Evolutionary conservation across 2,329 filamentous ascomycete genomes (phyloP), one percentile per base, ranked within the genome.

Genomic region (Thelonectria rubi): DNA sequence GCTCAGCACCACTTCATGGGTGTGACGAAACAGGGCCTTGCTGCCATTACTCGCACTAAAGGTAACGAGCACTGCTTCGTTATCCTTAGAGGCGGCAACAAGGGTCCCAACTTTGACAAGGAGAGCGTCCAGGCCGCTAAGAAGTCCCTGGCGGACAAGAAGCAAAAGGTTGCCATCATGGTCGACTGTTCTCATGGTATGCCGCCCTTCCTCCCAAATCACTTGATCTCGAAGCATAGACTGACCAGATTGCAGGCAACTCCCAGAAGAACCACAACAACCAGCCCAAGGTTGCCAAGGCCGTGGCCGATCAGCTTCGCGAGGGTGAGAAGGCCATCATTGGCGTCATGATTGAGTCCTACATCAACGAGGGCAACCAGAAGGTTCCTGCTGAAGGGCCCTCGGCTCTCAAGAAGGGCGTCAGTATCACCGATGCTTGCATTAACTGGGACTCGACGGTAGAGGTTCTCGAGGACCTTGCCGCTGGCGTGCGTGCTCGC

Each of bases 41-140:
- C 94, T 47, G 94, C 95, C 64, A 98, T 99, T 72, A 97, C 94
- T 51, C 89, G 92, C 78, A 99, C 95, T 15, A 87, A 86, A 59
- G 95, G 95, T 57, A 99, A 99, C 78, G 91, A 97, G 80, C 93
- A 99, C 80, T 96, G 95, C 74, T 99, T 99, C 75, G 92, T 98
- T 53, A 97, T 99, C 74, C 84, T 99, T 63, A 88, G 95, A 64
- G 95, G 95, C 67, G 95, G 95, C 65, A 94, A 88, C 73, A 92
- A 88, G 78, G 95, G 95, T 12, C 93, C 95, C 69, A 99, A 99
- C 84, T 99, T 89, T 78, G 94, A 97, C 82, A 88, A 88, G 73
- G 90, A 91, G 71, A 96, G 85, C 76, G 91, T 99, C 70, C 87
- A 90, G 76, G 83, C 82, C 55, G 91, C 91, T 26, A 92, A 94